Base-by-base conservation (phyloP, 2,329 filamentous ascomycete genomes). In the Hypoxylon sp. region DNA sequence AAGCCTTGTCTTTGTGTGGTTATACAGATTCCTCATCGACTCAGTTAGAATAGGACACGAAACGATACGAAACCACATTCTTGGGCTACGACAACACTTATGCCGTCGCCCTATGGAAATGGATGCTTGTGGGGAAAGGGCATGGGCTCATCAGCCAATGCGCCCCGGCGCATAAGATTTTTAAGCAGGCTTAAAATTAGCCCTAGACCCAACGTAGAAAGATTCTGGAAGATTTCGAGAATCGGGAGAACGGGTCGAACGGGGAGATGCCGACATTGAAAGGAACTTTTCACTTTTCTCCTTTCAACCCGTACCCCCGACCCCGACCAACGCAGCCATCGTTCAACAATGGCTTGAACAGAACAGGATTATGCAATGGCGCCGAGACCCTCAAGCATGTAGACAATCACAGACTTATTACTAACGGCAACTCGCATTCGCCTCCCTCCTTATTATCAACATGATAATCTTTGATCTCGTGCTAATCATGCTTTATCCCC, bases 181-280 rank as follows among this genome's bases (percentile, higher is more conserved):
- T 55, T 61, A 66, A 57, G 61, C 72, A 71, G 70, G 64, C 56
- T 64, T 50, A 67, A 71, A 69, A 73, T 72, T 71, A 64, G 67
- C 59, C 54, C 65, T 69, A 70, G 53, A 48, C 68, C 69, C 25
- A 66, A 67, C 61, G 33, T 14, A 64, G 72, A 35, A 74, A 63
- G 49, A 53, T 72, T 74, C 72, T 73, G 60, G 72, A 74, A 74
- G 61, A 69, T 64, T 74, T 74, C 71, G 67, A 72, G 65, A 73
- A 73, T 62, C 62, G 58, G 46, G 48, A 51, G 61, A 61, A 59
- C 49, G 53, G 64, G 48, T 53, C 31, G 37, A 40, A 55, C 64
- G 54, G 62, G 60, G 57, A 64, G 37, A 49, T 51, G 66, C 62
- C 59, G 61, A 61, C 61, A 56, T 59, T 55, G 53, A 46, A 61